phyloP scores from a whole-genome alignment of 2,329 filamentous ascomycete genomes.

The Pestalotiopsis sp. region DNA sequence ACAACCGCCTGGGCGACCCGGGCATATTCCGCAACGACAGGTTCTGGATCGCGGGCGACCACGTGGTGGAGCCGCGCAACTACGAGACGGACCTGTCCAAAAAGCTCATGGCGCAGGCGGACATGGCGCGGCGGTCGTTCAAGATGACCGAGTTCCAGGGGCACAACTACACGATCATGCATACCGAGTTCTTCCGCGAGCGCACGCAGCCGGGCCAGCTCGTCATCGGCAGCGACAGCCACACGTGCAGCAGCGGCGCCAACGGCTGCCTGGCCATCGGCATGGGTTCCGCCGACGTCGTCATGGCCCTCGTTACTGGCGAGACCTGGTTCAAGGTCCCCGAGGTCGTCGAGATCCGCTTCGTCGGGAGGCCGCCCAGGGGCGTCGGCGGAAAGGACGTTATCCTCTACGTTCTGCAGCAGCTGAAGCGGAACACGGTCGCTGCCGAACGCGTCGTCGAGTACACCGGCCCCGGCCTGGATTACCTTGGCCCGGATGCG shows the following conservation, averaged over 20 bases:
- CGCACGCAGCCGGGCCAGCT: conserved; percentile 47
- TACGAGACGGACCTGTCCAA: conserved; percentile 37
- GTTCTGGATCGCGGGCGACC: conserved; percentile 53
- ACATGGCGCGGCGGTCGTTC: conserved; percentile 39
- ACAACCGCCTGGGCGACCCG: conserved; percentile 40
- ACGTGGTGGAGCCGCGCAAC: conserved; percentile 48
- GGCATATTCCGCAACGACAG: conserved; percentile 52
- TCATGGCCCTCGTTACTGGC: conserved; percentile 45
- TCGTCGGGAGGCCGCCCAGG: conserved; percentile 36
- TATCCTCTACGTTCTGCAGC: conserved; percentile 45
- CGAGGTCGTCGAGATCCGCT: conserved; percentile 41
- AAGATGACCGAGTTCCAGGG: conserved; percentile 43
- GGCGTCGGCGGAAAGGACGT: conserved; percentile 49
- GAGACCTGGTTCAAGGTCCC: conserved; percentile 51
- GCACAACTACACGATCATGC: conserved; percentile 42
- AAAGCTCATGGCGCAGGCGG: conserved; percentile 37
- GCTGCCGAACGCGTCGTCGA: conserved; percentile 47
- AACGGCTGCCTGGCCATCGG: conserved; percentile 46
- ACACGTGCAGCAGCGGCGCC: conserved; percentile 47
- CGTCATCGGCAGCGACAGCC: conserved; percentile 46
- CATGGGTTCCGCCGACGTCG: conserved; percentile 47
- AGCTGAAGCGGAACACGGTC: conserved; percentile 48
- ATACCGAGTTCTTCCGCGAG: conserved; percentile 48
- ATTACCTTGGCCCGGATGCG: conserved; percentile 42
- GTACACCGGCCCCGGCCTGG: conserved; percentile 43